phyloP scores from a whole-genome alignment of 2,329 filamentous ascomycete genomes.

The Leptoxyphium fumago region DNA sequence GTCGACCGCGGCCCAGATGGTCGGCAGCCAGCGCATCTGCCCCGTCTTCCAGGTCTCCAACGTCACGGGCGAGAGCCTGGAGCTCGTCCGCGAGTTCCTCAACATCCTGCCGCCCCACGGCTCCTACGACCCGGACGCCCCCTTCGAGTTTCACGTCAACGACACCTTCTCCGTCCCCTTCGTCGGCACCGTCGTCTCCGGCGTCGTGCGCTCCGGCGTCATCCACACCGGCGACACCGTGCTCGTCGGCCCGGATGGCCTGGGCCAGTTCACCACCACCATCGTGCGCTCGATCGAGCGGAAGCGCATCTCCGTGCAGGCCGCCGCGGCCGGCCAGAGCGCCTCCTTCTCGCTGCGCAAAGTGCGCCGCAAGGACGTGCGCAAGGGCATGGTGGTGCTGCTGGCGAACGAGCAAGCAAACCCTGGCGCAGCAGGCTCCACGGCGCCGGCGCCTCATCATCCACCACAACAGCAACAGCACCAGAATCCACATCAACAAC shows the following conservation, averaged over 20 bases:
- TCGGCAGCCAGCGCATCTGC: slow-evolving; percentile 75
- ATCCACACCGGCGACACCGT: slow-evolving; percentile 84
- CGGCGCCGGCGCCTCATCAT: background rate
- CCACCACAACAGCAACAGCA: slow-evolving; percentile 8
- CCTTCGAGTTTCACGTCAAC: slow-evolving; percentile 91
- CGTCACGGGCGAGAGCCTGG: slow-evolving; percentile 81
- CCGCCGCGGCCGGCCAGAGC: slow-evolving; percentile 79
- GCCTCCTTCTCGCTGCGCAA: slow-evolving; percentile 84
- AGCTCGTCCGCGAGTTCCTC: slow-evolving; percentile 80
- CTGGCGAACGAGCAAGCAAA: slow-evolving; percentile 57
- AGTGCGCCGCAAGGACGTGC: slow-evolving; percentile 76
- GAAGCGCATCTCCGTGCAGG: slow-evolving; percentile 78
- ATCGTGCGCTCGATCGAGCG: slow-evolving; percentile 85
- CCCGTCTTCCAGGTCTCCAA: slow-evolving; percentile 98
- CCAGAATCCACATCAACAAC: too few species aligned
- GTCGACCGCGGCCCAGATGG: slow-evolving; percentile 89
- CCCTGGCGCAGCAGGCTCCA: slow-evolving; percentile 18
- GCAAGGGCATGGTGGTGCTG: slow-evolving; percentile 95
- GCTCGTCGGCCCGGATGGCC: slow-evolving; percentile 74
- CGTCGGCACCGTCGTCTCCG: slow-evolving; percentile 88
- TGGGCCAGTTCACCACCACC: slow-evolving; percentile 79
- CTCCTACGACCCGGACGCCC: slow-evolving; percentile 73
- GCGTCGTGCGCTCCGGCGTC: slow-evolving; percentile 71
- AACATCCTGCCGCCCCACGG: slow-evolving; percentile 93
- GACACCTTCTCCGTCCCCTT: slow-evolving; percentile 97